These are phyloP conservation scores for Misopates orontium DNA, from an alignment of 257 asterid species.

Conservation along the genomic window DNA sequence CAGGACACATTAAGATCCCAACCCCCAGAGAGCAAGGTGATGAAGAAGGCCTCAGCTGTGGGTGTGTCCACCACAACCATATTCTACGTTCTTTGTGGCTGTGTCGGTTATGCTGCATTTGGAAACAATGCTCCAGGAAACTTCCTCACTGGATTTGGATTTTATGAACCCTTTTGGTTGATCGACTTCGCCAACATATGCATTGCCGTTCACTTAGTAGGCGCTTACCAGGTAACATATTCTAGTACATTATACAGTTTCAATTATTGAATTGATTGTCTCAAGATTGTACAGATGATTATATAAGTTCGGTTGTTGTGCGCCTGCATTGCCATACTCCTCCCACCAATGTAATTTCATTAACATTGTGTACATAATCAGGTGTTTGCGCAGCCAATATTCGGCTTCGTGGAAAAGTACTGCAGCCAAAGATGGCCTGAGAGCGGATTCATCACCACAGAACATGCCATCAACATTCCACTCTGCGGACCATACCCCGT, in stretches of 20 bases:
- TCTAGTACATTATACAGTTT: slow-evolving; percentile 30
- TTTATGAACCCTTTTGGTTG: slow-evolving; percentile 45
- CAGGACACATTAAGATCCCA: slow-evolving; percentile 55
- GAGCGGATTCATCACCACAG: slow-evolving; percentile 44
- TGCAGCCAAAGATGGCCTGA: slow-evolving; percentile 42
- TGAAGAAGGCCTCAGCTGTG: slow-evolving; percentile 52
- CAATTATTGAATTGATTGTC: no score
- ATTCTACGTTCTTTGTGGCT: slow-evolving; percentile 53
- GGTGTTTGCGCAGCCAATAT: slow-evolving; percentile 62
- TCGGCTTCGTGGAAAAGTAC: slow-evolving; percentile 44
- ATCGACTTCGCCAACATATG: slow-evolving; percentile 42
- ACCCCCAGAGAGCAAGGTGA: slow-evolving; percentile 55
- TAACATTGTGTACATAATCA: slow-evolving; percentile 2
- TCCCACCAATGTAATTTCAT: no score
- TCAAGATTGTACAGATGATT: no score
- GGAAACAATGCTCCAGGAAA: slow-evolving; percentile 44
- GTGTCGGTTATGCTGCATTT: slow-evolving; percentile 57
- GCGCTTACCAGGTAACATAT: slow-evolving; percentile 42
- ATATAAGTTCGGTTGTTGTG: no score
- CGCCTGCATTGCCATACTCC: no score
- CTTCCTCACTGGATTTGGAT: slow-evolving; percentile 44
- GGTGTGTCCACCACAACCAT: slow-evolving; percentile 50
- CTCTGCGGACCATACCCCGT: slow-evolving; percentile 20
- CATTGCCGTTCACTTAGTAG: slow-evolving; percentile 41
- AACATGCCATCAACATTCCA: slow-evolving; percentile 27